phyloP scores from a whole-genome alignment of 2,329 filamentous ascomycete species.

The Escovopsis sp. region DNA sequence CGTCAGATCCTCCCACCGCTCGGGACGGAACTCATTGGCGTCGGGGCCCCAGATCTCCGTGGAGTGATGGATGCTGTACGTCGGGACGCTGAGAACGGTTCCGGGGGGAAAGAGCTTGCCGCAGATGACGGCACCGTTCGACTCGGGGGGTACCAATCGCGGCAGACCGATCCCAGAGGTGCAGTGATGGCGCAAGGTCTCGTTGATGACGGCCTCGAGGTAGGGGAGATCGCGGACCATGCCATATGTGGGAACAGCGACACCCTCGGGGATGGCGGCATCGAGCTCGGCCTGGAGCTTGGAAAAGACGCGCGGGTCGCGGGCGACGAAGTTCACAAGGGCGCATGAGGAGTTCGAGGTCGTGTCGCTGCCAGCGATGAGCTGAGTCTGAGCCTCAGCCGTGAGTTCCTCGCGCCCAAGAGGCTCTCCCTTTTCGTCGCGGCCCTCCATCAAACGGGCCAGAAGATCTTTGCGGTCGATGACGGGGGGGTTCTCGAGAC shows the following conservation, averaged over 20 bases:
- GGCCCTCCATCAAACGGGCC: slow-evolving; percentile 70
- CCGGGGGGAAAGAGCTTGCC: slow-evolving; percentile 59
- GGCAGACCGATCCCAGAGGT: slow-evolving; percentile 80
- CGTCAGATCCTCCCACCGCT: slow-evolving; percentile 54
- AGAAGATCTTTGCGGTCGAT: slow-evolving; percentile 65
- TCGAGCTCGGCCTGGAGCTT: slow-evolving; percentile 71
- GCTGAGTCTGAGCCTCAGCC: slow-evolving; percentile 76
- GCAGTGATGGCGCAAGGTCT: slow-evolving; percentile 74
- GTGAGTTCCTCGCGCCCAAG: slow-evolving; percentile 70
- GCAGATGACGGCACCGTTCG: slow-evolving; percentile 47
- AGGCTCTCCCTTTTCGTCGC: slow-evolving; percentile 62
- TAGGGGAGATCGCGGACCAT: slow-evolving; percentile 65
- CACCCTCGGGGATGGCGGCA: slow-evolving; percentile 42
- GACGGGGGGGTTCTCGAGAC: slow-evolving; percentile 54
- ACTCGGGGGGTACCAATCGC: slow-evolving; percentile 50
- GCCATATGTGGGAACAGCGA: slow-evolving; percentile 54
- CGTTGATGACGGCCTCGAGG: slow-evolving; percentile 60
- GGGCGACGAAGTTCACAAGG: slow-evolving; percentile 60
- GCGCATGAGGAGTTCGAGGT: slow-evolving; percentile 73
- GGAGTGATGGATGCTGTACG: slow-evolving; percentile 71
- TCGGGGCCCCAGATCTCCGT: slow-evolving; percentile 59
- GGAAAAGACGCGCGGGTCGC: slow-evolving; percentile 52
- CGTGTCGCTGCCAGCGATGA: slow-evolving; percentile 68
- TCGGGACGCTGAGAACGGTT: slow-evolving; percentile 64
- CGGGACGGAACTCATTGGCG: slow-evolving; percentile 57